phyloP scores from a whole-genome alignment of 345 rosid genomes.

The Luvunga scandens region DNA sequence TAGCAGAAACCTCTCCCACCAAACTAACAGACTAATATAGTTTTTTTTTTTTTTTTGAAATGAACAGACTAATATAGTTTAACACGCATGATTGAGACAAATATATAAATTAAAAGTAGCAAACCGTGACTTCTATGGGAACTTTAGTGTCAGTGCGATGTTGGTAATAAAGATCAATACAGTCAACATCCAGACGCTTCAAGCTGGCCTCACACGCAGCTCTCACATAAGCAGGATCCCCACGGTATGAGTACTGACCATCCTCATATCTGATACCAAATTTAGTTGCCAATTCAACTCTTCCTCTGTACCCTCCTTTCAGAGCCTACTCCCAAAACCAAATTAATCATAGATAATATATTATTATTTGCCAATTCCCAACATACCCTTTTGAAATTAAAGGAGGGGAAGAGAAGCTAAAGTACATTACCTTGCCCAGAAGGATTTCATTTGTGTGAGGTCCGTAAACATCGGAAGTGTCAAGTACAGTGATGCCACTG shows the following conservation, averaged over 20 bases:
- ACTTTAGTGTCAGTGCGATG: slow-evolving; percentile 38
- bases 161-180: slow-evolving; percentile 47
- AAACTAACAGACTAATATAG: neutral
- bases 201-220: slow-evolving; percentile 44
- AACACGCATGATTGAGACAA: neutral
- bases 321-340: slow-evolving; percentile 34
- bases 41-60: no score
- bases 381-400: neutral
- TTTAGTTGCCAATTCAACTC: slow-evolving; percentile 48
- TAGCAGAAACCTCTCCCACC: neutral
- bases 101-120: slow-evolving; percentile 11
- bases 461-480: slow-evolving; percentile 45
- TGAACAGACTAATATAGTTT: neutral
- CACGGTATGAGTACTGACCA: slow-evolving; percentile 14
- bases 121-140: slow-evolving; percentile 30
- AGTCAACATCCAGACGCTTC: slow-evolving; percentile 38
- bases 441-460: slow-evolving; percentile 45
- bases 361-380: no score
- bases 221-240: slow-evolving; percentile 44
- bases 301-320: slow-evolving; percentile 49
- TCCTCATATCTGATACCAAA: slow-evolving; percentile 19
- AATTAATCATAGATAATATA: no score
- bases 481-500: slow-evolving; percentile 42
- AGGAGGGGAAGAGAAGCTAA: no score
- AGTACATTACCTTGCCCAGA: slow-evolving; percentile 31